Conservation (phyloP, 2,329 filamentous ascomycete genomes). For the Nemania serpens region DNA sequence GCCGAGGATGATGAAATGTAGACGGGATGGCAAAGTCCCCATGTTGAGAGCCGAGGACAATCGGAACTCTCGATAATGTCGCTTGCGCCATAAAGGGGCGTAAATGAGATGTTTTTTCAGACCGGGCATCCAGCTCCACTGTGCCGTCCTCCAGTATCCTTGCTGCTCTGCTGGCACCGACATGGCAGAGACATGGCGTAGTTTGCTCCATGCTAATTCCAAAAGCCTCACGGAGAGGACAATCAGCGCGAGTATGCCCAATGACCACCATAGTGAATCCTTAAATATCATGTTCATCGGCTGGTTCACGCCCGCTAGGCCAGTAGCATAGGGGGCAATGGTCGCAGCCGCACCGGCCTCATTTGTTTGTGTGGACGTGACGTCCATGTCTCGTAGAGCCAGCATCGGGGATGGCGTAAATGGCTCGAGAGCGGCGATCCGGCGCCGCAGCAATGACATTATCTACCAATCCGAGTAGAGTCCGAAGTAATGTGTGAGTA, state of each 20-base stretch:
- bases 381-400: conserved; percentile 35
- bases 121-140: conserved; percentile 64
- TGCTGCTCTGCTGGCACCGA: conserved; percentile 56
- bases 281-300: conserved; percentile 60
- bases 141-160: conserved; percentile 61
- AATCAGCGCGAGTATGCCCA: conserved; percentile 60
- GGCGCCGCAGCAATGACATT: conserved; percentile 42
- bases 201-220: conserved; percentile 59
- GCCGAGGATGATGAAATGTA: conserved; percentile 62
- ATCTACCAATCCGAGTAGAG: conserved; percentile 21
- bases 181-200: conserved; percentile 66
- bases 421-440: conserved; percentile 41
- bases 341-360: conserved; percentile 46
- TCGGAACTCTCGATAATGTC: conserved; percentile 70
- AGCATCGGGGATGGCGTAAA: conserved; percentile 37
- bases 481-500: conserved; percentile 13
- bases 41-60: conserved; percentile 61
- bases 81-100: conserved; percentile 66
- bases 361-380: conserved; percentile 14
- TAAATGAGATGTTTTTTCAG: conserved; percentile 67
- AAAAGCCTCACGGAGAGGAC: conserved; percentile 59
- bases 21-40: conserved; percentile 67
- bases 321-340: conserved; percentile 60
- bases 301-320: conserved; percentile 66
- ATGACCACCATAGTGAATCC: conserved; percentile 63